Percentiles rank a stretch among this genome's conserved stretches.
These are phyloP conservation scores for Paramyrothecium sp. DNA, from an alignment of 2,329 filamentous ascomycete species.

Conservation along the genomic window DNA sequence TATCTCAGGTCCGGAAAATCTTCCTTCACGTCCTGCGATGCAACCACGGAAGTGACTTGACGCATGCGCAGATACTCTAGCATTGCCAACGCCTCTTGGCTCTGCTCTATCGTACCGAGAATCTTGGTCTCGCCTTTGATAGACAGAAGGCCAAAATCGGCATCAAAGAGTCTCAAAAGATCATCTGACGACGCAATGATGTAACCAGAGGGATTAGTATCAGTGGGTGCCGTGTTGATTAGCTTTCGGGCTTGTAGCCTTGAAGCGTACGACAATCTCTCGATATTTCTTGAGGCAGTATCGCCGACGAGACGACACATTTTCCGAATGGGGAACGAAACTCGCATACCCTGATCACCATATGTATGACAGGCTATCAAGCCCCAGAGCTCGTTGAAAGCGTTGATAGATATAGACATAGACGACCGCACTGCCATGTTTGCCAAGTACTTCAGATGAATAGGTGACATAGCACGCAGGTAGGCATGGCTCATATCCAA, in stretches of 20 bases:
- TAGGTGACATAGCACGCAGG: conserved; percentile 85
- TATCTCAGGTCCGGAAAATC: conserved; percentile 85
- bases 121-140: conserved; percentile 90
- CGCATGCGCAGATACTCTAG: conserved; percentile 81
- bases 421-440: conserved; percentile 93
- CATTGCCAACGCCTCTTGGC: conserved; percentile 81
- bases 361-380: conserved; percentile 85
- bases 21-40: conserved; percentile 70
- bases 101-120: conserved; percentile 69
- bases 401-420: conserved; percentile 92
- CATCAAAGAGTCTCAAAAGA: conserved; percentile 78
- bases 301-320: conserved; percentile 89
- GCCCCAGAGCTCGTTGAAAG: conserved; percentile 83
- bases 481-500: conserved; percentile 84
- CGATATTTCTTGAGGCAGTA: conserved; percentile 82
- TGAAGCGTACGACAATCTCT: conserved; percentile 82
- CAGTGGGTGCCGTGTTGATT: conserved; percentile 80
- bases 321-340: conserved; percentile 86
- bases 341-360: conserved; percentile 76
- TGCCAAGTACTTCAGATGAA: conserved; percentile 80
- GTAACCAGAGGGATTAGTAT: conserved; percentile 82
- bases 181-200: conserved; percentile 90
- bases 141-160: conserved; percentile 81
- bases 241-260: conserved; percentile 82
- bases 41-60: conserved; percentile 70